Base-by-base conservation (phyloP, 768 basidiomycete species). In the Mycena galericulata region DNA sequence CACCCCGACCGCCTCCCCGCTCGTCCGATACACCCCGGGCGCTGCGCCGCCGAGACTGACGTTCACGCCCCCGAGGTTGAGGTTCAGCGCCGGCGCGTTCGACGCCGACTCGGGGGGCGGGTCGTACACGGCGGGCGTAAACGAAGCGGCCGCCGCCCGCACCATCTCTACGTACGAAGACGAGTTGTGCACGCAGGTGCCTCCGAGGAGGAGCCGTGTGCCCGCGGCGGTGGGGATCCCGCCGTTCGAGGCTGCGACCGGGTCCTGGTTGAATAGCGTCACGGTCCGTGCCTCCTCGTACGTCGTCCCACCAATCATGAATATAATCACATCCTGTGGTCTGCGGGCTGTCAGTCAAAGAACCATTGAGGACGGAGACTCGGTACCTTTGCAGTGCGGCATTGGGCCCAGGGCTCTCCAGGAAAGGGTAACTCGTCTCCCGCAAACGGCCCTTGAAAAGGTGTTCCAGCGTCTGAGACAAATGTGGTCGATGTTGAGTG, bases 111-210 rank as follows among this genome's bases (percentile, higher is more conserved):
- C 94, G 7, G 89, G 90, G 6, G 90, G 94, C 26, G 90, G 92
- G 58, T 90, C 92, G 75, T 89, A 94, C 41, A 93, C 90, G 9
- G 89, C 87, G 26, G 82, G 76, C 3, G 89, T 87, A 81, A 90
- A 92, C 57, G 80, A 84, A 53, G 82, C 78, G 20, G 90, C 90
- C 14, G 93, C 91, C 22, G 90, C 83, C 53, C 90, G 88, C 47
- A 98, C 82, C 96, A 98, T 97, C 72, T 95, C 92, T 45, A 72
- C 87, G 41, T 80, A 97, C 96, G 91, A 93, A 27, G 91, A 90
- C 5, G 97, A 98, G 75, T 98, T 99, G 78, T 98, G 97, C 15
- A 99, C 87, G 72, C 92, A 97, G 40, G 96, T 98, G 18, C 98
- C 97, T 2, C 97, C 98, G 4, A 99, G 87, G 4, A 99, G 78